Evolutionary conservation across 768 basidiomycete genomes (phyloP).

Genomic region (Tulasnella sp.): DNA sequence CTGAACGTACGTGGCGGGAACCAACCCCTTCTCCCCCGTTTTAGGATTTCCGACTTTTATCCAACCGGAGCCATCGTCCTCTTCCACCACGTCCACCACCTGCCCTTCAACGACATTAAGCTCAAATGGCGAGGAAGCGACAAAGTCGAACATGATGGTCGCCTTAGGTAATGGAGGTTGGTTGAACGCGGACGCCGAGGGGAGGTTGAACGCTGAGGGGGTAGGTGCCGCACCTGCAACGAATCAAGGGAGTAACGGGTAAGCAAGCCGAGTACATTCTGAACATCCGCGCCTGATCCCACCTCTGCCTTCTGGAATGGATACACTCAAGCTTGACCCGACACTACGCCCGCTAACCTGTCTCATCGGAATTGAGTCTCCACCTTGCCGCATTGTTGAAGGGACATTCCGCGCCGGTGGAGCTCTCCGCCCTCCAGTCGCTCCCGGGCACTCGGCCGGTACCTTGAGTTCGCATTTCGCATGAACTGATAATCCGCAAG

Average conservation of each 20-base stretch:
- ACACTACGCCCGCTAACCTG: neutral
- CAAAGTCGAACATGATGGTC: slow-evolving; percentile 66
- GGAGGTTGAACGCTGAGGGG: slow-evolving; percentile 46
- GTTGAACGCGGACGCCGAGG: neutral
- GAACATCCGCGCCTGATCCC: neutral
- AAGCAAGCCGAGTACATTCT: neutral
- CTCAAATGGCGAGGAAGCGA: slow-evolving; percentile 69
- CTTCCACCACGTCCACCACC: slow-evolving; percentile 58
- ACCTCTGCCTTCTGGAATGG: neutral
- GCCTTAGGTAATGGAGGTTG: slow-evolving; percentile 35
- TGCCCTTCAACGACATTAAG: slow-evolving; percentile 58
- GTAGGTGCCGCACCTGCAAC: slow-evolving; percentile 35
- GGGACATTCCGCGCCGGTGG: neutral
- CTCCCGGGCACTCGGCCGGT: slow-evolving; percentile 45
- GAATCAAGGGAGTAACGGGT: neutral
- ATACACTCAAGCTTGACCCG: neutral
- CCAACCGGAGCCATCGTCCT: slow-evolving; percentile 84
- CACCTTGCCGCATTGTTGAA: neutral
- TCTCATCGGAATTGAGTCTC: neutral
- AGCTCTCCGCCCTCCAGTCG: slow-evolving; percentile 12
- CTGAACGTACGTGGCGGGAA: slow-evolving; percentile 77
- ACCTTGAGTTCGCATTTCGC: slow-evolving; percentile 83
- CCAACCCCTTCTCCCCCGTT: slow-evolving; percentile 57
- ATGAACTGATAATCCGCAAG: slow-evolving; percentile 72
- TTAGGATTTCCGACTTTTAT: slow-evolving; percentile 55